Percentiles rank a stretch among this genome's conserved stretches.
phyloP scores from a whole-genome alignment of 208 protist species.

The Trypanosoma rangeli region DNA sequence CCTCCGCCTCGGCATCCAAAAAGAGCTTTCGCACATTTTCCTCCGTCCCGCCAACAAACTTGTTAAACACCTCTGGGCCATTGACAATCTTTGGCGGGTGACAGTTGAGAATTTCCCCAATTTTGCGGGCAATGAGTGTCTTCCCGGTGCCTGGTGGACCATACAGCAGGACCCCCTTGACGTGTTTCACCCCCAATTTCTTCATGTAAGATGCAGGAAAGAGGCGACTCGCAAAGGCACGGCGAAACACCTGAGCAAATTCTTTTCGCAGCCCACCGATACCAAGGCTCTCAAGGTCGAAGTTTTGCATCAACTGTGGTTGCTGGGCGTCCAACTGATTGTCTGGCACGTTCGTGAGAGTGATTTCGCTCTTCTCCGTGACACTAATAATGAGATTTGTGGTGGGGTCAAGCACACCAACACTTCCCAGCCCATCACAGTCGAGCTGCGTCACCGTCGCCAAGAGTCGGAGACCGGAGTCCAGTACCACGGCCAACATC shows the following conservation, averaged over 20 bases:
- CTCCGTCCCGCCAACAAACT: conserved; percentile 99
- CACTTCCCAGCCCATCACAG: conserved; percentile 28
- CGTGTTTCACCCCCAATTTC: conserved; percentile 97
- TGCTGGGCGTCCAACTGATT: conserved; percentile 83
- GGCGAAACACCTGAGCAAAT: conserved; percentile 98
- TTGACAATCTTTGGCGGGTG: conserved; percentile 97
- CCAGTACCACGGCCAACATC: conserved; percentile 61
- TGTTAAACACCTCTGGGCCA: conserved; percentile 99
- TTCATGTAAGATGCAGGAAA: conserved; percentile 94
- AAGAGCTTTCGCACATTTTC: conserved; percentile 99
- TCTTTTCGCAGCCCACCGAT: conserved; percentile 96
- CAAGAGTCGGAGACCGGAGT: conserved; percentile 45
- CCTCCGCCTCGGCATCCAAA: conserved; percentile 96
- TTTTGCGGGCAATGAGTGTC: conserved; percentile 99
- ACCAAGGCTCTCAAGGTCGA: conserved; percentile 92
- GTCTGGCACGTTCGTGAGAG: conserved; percentile 71
- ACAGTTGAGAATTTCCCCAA: conserved; percentile 99
- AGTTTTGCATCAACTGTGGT: conserved; percentile 74
- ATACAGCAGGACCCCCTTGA: conserved; percentile 98
- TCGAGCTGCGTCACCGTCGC: conserved; percentile 45
- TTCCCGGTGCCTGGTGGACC: conserved; percentile 99
- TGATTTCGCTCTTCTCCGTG: conserved; percentile 64
- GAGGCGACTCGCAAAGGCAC: conserved; percentile 98
- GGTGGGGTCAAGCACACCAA: conserved; percentile 41
- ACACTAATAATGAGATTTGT: conserved; percentile 50